Base-by-base conservation (phyloP, 768 basidiomycete genomes). In the Candolleomyces eurysporus region DNA sequence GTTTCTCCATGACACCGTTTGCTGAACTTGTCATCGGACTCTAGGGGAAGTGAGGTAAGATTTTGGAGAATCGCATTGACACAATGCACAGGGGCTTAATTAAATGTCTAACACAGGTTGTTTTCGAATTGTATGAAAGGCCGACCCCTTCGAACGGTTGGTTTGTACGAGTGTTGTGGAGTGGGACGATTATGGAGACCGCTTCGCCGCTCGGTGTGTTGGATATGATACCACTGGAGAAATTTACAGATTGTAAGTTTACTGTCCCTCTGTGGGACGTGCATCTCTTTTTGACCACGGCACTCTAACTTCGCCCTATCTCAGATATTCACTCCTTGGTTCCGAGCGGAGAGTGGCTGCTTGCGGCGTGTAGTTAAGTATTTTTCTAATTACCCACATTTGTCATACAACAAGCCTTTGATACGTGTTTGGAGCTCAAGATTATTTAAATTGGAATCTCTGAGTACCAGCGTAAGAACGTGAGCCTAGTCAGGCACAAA, bases 141-240 rank as follows among this genome's bases (percentile, higher is more conserved):
- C 57, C 67, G 26, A 61, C 39, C 16, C 30, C 53, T 31, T 7
- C 17, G 11, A 31, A 49, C 2, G 48, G 61, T 13, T 72, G 72
- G 52, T 81, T 74, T 63, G 61, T 84, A 17, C 78, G 82, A n/a
- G 79, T 83, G 7, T 70, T 84, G 3, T 84, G 81, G 81, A 75
- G 77, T 19, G 82, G 82, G 9, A 79, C 78, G 53, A 79, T 80
- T 1, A 80, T 84, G 72, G 70, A 74, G 57, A 82, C 82, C 0
- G 79, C 81, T 0, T 80, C 81, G 0, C 78, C 78, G 6, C 70
- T 84, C 50, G 79, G 80, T n/a, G 69, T 68, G 10, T 71, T 83
- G 6, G 76, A 83, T 61, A 75, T 82, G 79, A 68, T 83, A 9
- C 78, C 79, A 14, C 60, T 82, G 13, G 61, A 74, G 17, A 67